Base-by-base conservation (phyloP, 441 rosid genomes). In the Brassica balearica region DNA sequence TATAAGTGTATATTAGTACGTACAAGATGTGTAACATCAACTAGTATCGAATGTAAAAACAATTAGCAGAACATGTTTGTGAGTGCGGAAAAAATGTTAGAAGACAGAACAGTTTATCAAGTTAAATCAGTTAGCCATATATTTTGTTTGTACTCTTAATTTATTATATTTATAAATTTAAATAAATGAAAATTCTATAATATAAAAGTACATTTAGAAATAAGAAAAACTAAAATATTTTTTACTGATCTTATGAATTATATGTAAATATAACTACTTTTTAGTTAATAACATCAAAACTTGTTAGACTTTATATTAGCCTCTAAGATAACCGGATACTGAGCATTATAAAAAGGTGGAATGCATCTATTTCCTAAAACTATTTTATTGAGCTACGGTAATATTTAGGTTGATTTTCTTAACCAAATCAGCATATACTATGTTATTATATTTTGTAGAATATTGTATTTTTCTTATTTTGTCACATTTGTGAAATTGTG, bases 281-380 rank as follows among this genome's bases (percentile, higher is more conserved):
- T 27, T 25, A 25, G 46, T 27, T 29, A 29, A 10, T n/a, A 65
- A 25, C 74, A 61, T 43, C 6, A 41, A 41, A 71, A 62, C 60
- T 41, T 15, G 27, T 29, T 72, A 64, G 32, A 27, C 32, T 27
- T 27, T 27, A 27, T 27, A 27, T 27, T 27, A 27, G 32, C 32
- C 32, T 27, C 32, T 27, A 27, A 27, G 32, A 27, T 4, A 27
- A 27, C 32, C 32, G 32, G 32, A 4, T 27, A 27, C 5, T 27
- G 32, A 27, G 32, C 32, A 27, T 27, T 27, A 27, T 27, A 27
- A 27, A 27, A 27, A 27, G 32, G 32, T 27, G 32, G 32, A 27
- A 27, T 27, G 32, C 32, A 27, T 27, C 32, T 27, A 27, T 27
- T 27, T 27, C 32, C 32, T 27, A 27, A 27, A 27, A 27, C 32